Evolutionary conservation across 1,284 basidiomycete genomes (phyloP).

Genomic region (Trichosporon asahii): DNA sequence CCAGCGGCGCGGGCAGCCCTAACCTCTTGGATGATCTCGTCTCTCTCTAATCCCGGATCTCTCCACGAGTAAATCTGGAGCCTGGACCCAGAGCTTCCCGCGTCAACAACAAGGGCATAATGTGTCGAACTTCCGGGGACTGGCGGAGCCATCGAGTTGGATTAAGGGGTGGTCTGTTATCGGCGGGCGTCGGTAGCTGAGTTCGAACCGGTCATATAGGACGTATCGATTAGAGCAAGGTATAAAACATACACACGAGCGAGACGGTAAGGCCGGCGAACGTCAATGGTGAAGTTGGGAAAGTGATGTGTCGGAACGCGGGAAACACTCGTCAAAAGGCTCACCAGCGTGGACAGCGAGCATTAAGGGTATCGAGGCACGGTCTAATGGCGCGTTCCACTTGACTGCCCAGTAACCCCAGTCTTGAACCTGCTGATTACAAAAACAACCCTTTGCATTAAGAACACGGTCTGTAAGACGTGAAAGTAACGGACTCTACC

Average conservation of each 20-base stretch:
- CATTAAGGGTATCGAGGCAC: background rate
- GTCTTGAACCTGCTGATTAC: too few relatives aligned
- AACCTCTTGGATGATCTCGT: slow-evolving; percentile 60
- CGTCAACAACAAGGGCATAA: slow-evolving; percentile 96
- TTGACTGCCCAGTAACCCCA: too few relatives aligned
- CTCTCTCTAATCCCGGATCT: slow-evolving; percentile 63
- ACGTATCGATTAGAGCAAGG: background rate
- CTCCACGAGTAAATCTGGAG: slow-evolving; percentile 97
- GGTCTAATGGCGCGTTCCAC: background rate
- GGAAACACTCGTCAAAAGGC: background rate
- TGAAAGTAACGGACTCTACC: too few relatives aligned
- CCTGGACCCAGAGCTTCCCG: slow-evolving; percentile 93
- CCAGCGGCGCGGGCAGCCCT: slow-evolving; percentile 73
- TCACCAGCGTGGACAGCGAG: background rate
- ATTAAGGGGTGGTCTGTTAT: background rate
- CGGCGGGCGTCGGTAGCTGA: background rate
- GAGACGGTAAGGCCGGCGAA: background rate
- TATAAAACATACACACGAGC: slow-evolving; percentile 4
- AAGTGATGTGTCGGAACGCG: background rate
- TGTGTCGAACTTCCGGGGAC: slow-evolving; percentile 60
- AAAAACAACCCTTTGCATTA: too few relatives aligned
- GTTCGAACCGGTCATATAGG: background rate
- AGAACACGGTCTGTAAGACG: too few relatives aligned
- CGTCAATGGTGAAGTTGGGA: background rate
- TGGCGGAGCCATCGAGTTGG: slow-evolving; percentile 45